Evolutionary conservation across 140 eudicot genomes (phyloP), one percentile per base, ranked within the genome.

Genomic region (Stevia rebaudiana): DNA sequence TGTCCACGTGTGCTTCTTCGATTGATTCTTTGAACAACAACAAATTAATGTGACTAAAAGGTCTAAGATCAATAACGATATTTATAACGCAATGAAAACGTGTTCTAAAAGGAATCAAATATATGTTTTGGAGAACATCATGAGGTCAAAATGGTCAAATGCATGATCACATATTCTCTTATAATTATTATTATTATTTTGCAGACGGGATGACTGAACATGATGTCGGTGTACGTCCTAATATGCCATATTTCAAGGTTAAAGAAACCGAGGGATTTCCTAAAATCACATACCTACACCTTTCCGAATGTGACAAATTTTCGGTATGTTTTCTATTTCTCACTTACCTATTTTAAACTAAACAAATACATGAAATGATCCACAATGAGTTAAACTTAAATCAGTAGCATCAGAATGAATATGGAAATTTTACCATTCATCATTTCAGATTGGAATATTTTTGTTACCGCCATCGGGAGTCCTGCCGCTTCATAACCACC

Each of bases 401-500:
- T 25, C 19, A 15, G 11, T 53, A 3, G 35, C 1, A 44, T 39
- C 15, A 51, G 17, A 6, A 24, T 8, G 48, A 70, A 53, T 25
- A 1, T 42, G 31, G 10, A 56, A 46, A n/a, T n/a, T 11, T 11
- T 76, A 8, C 21, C 23, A 17, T 43, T 62, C 30, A 9, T 37
- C 63, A 11, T 67, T 58, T 46, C 81, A 90, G 97, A 90, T 90
- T 59, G 97, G 97, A 44, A 80, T 90, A 56, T 90, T 90, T 76
- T 84, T 94, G 54, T 82, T 90, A 80, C 97, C 97, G 0, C 94
- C 97, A 18, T 59, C 84, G 13, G 88, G 87, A 68, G 94, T 90
- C 60, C 81, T 90, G 40, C 95, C 94, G 0, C 95, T 90, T 44
- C 97, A 90, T 36, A 84, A 90, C 49, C 97, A 90, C 63, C 97